Percentiles rank a stretch among this genome's conserved stretches.
phyloP scores from a whole-genome alignment of 768 basidiomycete genomes.

The Hebeloma cylindrosporum region DNA sequence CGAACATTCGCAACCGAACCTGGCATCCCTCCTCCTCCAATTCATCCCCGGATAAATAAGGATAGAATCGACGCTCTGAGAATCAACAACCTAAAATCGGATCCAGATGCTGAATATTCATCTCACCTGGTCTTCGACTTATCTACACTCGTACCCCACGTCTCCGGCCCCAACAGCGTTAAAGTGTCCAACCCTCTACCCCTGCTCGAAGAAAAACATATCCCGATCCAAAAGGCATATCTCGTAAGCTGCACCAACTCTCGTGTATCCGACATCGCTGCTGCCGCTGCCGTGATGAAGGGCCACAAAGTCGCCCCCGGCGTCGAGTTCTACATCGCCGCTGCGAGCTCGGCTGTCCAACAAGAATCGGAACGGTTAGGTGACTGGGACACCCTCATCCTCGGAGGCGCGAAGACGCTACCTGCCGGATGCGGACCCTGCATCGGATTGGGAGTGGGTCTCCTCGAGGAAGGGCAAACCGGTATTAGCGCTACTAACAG shows the following conservation, averaged over 20 bases:
- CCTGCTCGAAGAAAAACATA: constrained; percentile 65
- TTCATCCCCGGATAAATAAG: constrained; percentile 86
- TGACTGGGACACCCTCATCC: constrained; percentile 84
- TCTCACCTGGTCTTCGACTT: constrained; percentile 91
- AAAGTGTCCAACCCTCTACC: constrained; percentile 95
- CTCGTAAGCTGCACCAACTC: constrained; percentile 98
- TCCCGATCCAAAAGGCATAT: constrained; percentile 95
- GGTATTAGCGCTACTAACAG: constrained; percentile 98
- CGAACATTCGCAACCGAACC: constrained; percentile 66
- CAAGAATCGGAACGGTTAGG: constrained; percentile 83
- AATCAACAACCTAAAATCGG: constrained; percentile 56
- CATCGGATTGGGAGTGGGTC: constrained; percentile 91
- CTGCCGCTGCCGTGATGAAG: constrained; percentile 86
- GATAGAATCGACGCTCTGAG: constrained; percentile 67
- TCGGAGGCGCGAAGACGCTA: constrained; percentile 88
- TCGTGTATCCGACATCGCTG: constrained; percentile 89
- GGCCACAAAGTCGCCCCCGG: constrained; percentile 80
- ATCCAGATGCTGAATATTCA: constrained; percentile 76
- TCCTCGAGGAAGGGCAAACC: constrained; percentile 91
- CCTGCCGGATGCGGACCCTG: constrained; percentile 98
- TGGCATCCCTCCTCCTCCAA: constrained; percentile 66
- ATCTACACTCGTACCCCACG: constrained; percentile 90
- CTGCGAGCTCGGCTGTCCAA: constrained; percentile 91
- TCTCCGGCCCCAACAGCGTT: constrained; percentile 97
- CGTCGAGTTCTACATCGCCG: constrained; percentile 97